Evolutionary conservation across 306 rosid species (phyloP).

Genomic region (Inga laurina): DNA sequence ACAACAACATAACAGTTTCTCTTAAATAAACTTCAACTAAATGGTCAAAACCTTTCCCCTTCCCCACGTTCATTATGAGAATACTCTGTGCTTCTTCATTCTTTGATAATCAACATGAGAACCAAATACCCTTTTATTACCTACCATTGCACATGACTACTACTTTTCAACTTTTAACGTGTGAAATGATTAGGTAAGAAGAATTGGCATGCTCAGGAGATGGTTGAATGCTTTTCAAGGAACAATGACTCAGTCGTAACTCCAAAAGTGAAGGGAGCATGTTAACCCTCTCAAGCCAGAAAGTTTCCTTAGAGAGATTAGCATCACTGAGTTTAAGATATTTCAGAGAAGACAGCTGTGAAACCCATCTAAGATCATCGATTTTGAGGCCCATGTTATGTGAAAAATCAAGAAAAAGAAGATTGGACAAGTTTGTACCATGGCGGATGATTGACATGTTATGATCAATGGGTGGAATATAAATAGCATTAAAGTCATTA

Average conservation of each 20-base stretch:
- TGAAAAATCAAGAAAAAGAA: slow-evolving; percentile 2
- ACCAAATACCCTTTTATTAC: too few relatives aligned
- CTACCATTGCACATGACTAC: too few relatives aligned
- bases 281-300: slow-evolving; percentile 19
- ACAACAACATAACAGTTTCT: too few relatives aligned
- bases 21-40: too few relatives aligned
- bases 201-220: not conserved
- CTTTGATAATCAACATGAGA: too few relatives aligned
- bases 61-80: too few relatives aligned
- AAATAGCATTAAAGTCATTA: not conserved
- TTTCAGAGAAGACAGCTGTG: not conserved
- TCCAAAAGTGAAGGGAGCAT: slow-evolving; percentile 39
- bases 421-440: slow-evolving; percentile 1
- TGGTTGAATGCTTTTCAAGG: not conserved
- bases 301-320: not conserved
- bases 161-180: too few relatives aligned
- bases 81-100: too few relatives aligned
- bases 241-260: slow-evolving; percentile 21
- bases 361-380: slow-evolving; percentile 17
- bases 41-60: too few relatives aligned
- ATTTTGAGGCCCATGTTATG: not conserved
- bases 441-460: not conserved
- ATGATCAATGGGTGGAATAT: not conserved
- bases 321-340: not conserved
- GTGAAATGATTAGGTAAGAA: not conserved